phyloP scores from a whole-genome alignment of 2,329 filamentous ascomycete species.

The Claviceps arundinis region DNA sequence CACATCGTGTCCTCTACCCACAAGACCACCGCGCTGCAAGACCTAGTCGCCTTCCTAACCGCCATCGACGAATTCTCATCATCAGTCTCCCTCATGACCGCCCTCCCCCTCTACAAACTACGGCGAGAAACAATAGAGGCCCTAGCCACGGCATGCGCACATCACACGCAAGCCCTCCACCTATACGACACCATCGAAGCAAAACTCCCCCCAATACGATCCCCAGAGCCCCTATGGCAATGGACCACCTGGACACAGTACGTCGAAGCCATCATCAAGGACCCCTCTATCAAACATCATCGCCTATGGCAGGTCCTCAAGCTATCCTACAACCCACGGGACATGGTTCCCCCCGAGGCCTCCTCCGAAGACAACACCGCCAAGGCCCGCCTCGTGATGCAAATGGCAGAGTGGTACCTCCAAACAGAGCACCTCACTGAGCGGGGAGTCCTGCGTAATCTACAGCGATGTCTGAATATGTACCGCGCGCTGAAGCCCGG shows the following conservation, averaged over 20 bases:
- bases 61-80: slow-evolving; percentile 8
- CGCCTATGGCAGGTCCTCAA: slow-evolving; percentile 18
- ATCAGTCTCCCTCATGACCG: slow-evolving; percentile 5
- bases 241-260: slow-evolving; percentile 22
- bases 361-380: slow-evolving; percentile 5
- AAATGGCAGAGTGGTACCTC: slow-evolving; percentile 19
- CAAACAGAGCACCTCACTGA: slow-evolving; percentile 15
- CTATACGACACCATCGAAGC: slow-evolving; percentile 11
- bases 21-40: slow-evolving; percentile 2
- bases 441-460: slow-evolving; percentile 18
- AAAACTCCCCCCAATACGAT: neutral
- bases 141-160: slow-evolving; percentile 9
- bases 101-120: slow-evolving; percentile 1
- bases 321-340: slow-evolving; percentile 4
- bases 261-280: slow-evolving; percentile 19
- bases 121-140: slow-evolving; percentile 7
- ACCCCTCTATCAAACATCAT: slow-evolving; percentile 12
- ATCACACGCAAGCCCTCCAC: slow-evolving; percentile 14
- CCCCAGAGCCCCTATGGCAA: slow-evolving; percentile 11
- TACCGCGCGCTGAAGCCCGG: slow-evolving; percentile 11
- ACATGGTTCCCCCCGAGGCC: neutral
- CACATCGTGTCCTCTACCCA: slow-evolving; percentile 3
- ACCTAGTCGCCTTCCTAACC: slow-evolving; percentile 8
- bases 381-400: slow-evolving; percentile 17
- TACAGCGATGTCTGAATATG: slow-evolving; percentile 15